Evolutionary conservation across 768 basidiomycete genomes (phyloP), one percentile per base, ranked within the genome.

Genomic region (Lentinula lateritia): DNA sequence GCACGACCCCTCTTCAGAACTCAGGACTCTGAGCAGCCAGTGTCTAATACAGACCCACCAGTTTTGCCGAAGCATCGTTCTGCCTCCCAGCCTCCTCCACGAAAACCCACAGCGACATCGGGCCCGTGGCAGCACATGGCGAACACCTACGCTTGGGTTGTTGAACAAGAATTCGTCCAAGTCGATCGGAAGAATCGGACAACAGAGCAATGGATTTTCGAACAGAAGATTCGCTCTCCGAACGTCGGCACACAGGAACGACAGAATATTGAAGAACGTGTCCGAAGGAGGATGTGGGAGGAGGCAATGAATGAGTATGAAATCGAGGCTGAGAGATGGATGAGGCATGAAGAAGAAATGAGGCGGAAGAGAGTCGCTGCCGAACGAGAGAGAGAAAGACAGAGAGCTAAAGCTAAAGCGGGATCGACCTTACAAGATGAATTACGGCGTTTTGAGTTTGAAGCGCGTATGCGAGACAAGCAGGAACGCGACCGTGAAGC

Each of bases 171-270:
- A 64, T 72, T 74, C 46, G 69, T 74, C 61, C 74, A 74, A 50
- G 73, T 76, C 60, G 75, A 74, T 50, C 77, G 75, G 61, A 74
- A 77, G 63, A 78, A 75, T 64, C 76, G 76, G 67, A 83, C 79
- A 66, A 85, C 84, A 36, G 83, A 87, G 58, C 78, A 81, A 58
- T 90, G 90, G 89, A 83, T 89, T 53, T 71, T 78, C 52, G 79
- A 85, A 65, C 84, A 86, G 66, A 86, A 84, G 70, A 69, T 78
- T 52, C 73, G 80, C 62, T 66, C 75, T 43, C 63, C 67, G 9
- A 72, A 73, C 42, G 66, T 69, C 60, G 65, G 72, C 64, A 68
- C 70, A 66, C 54, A 55, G 12, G 54, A 55, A 34, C 63, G 67
- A 58, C 63, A 70, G 63, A 60, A 70, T 63, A 63, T 52, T 50